A percentile compares a stretch with the other conserved stretches of the same genome.
phyloP scores from a whole-genome alignment of 129 eudicot genomes.

The Flaveria brownii region DNA sequence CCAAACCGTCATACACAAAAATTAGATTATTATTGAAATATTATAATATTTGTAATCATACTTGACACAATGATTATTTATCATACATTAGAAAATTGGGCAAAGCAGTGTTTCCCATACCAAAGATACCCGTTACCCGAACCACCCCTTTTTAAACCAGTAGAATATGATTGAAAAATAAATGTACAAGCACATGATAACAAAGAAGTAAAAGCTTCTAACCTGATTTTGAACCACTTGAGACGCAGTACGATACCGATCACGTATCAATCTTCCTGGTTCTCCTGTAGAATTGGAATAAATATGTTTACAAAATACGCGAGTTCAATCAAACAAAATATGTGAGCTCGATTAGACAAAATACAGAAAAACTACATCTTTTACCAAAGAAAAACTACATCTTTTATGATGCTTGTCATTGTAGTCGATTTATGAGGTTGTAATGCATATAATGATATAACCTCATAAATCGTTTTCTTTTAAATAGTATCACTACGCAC shows the following conservation, averaged over 20 bases:
- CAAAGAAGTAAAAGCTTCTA: conserved; percentile 51
- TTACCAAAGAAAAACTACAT: no score
- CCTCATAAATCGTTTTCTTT: background rate
- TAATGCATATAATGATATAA: background rate
- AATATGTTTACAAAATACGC: conserved; percentile 23
- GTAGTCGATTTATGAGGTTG: no score
- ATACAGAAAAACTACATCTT: conserved; percentile 7
- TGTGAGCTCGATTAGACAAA: background rate
- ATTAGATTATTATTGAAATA: no score
- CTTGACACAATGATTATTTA: background rate
- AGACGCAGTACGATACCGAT: conserved; percentile 97
- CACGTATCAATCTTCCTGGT: conserved; percentile 96
- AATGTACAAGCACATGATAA: background rate
- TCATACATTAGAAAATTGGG: background rate
- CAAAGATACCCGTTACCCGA: background rate
- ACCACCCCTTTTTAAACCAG: background rate
- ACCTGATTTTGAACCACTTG: conserved; percentile 95
- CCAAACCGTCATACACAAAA: background rate
- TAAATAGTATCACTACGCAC: background rate
- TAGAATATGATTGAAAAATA: background rate
- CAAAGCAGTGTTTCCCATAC: background rate
- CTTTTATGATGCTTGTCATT: no score
- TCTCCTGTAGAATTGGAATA: conserved; percentile 56
- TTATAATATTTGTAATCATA: background rate
- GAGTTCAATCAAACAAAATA: conserved; percentile 5